Base-by-base conservation (phyloP, 352 stramenopile species). In the Albugo laibachii region DNA sequence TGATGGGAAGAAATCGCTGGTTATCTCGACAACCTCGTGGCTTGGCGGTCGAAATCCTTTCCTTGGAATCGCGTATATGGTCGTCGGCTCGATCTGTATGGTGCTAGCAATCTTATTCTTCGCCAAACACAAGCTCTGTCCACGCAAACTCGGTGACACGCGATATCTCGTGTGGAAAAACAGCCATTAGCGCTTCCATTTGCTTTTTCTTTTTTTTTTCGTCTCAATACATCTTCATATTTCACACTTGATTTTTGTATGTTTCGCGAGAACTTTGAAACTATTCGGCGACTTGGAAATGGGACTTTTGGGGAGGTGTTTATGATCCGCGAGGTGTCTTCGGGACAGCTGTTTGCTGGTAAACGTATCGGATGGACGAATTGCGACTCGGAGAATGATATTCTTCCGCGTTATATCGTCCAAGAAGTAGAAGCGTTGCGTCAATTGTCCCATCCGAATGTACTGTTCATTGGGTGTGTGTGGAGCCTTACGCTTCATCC, bases 21-120 rank as follows among this genome's bases (percentile, higher is more conserved):
- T 99, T 44, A 79, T 99, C 24, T 93, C 81, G 38, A 98, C 92
- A 20, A 97, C 76, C 16, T 95, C 81, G 42, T 95, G 81, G 64
- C 97, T 99, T 58, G 95, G 95, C 53, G 94, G 92, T 37, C 93
- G 95, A 51, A 98, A 98, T 68, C 61, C 79, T 44, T 97, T 96
- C 69, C 66, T 99, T 10, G 94, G 93, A 44, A 85, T 93, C 49
- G 83, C 83, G 19, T 98, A 98, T 67, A 94, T 98, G 55, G 78
- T 82, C 34, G 91, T 98, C 24, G 95, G 95, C 47, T 63, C 65
- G 41, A 80, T 98, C 52, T 97, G 85, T 69, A 71, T 97, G 53
- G 62, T 83, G 36, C 69, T 97, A 37, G 93, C 80, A 13, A 65
- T 97, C 20, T 63, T 97, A 15, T 99, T 99, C 76, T 86, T 88